Evolutionary conservation across 495 filamentous ascomycete genomes (phyloP), one percentile per base, ranked within the genome.

Genomic region (Eremomyces bilateralis): DNA sequence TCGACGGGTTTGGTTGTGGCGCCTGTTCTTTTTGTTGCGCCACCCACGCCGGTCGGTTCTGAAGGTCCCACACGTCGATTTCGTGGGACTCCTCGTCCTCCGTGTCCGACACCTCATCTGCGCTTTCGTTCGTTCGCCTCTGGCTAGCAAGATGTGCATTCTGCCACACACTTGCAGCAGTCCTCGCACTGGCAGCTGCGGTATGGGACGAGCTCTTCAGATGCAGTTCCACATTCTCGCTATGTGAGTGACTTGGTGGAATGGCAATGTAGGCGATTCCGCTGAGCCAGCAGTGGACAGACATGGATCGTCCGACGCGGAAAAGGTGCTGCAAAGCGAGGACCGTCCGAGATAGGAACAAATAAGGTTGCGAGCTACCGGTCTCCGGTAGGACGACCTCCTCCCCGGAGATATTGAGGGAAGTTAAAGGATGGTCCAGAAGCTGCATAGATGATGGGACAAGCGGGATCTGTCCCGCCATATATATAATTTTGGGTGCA

Each of bases 401-500:
- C 13, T 27, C 24, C n/a, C n/a, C n/a, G n/a, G n/a, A n/a, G n/a
- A n/a, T n/a, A n/a, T n/a, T n/a, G 24, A 27, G 24, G 8, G 24
- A 27, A 12, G 13, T 18, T 21, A n/a, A 21, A 2, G 29, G 18
- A 32, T 11, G 20, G n/a, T 21, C 16, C 11, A n/a, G 11, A 30
- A 71, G 41, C n/a, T 63, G 53, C 84, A 97, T 94, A 4, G 67
- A 68, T 11, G 73, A 65, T 0, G 88, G 88, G 1, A 85, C 57
- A 1, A 99, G 64, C 1, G 88, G 81, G 34, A 99, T 91, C 51
- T 95, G 85, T 0, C 88, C 88, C 1, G 90, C 84, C 10, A 93
- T 61, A 32, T 66, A 66, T 8, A 76, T 58, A 31, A 71, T 4
- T 31, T 22, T 12, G 30, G 13, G 19, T 29, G n/a, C 28, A 10